These are phyloP conservation scores for Saitozyma podzolica DNA, from an alignment of 768 basidiomycete species.

Conservation along the genomic window DNA sequence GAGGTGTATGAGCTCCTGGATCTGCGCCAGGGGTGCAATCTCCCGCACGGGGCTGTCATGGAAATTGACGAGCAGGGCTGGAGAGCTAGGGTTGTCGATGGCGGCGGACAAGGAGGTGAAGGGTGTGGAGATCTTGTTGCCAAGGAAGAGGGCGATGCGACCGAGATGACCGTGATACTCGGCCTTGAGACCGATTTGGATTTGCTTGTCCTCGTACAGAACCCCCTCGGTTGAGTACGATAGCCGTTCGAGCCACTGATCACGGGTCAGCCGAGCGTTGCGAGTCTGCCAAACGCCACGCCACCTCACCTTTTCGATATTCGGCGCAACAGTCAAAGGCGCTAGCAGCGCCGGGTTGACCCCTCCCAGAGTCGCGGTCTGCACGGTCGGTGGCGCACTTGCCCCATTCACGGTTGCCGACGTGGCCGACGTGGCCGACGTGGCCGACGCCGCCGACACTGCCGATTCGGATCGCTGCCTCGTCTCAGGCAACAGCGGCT, in stretches of 20 bases:
- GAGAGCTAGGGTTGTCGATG: constrained; percentile 67
- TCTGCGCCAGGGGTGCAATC: constrained; percentile 78
- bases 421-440: neutral
- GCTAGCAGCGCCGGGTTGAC: constrained; percentile 52
- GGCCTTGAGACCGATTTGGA: constrained; percentile 94
- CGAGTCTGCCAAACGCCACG: too few species aligned
- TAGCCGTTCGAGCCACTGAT: constrained; percentile 77
- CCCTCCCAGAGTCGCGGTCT: constrained; percentile 34
- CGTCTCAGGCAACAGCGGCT: constrained; percentile 29
- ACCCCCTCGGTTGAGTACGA: constrained; percentile 79
- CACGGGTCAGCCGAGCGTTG: neutral
- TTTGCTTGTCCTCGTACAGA: constrained; percentile 90
- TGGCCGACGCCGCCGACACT: neutral
- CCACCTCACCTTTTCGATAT: constrained; percentile 64
- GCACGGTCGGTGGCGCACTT: neutral
- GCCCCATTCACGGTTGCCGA: neutral
- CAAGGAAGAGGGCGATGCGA: constrained; percentile 89
- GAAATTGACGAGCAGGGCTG: constrained; percentile 77
- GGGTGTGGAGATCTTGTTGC: constrained; percentile 89
- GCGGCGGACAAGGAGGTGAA: constrained; percentile 87
- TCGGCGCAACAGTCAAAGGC: constrained; percentile 62
- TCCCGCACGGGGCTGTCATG: constrained; percentile 85
- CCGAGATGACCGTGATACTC: constrained; percentile 94
- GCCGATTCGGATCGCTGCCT: too few species aligned
- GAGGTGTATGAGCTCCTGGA: constrained; percentile 88